Base-by-base conservation (phyloP, 768 basidiomycete species). In the Collybia nuda region DNA sequence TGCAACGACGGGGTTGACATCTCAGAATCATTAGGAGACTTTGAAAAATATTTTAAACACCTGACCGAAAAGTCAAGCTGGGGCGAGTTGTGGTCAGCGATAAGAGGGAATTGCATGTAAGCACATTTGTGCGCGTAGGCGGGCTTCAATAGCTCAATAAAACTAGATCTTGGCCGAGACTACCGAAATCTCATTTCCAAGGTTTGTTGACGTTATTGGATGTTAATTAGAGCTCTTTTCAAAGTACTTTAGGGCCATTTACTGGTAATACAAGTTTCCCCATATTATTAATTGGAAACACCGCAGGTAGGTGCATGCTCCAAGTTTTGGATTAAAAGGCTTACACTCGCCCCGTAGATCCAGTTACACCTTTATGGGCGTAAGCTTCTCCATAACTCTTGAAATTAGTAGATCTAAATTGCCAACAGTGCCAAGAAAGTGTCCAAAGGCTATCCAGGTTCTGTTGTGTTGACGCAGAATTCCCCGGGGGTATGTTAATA, bases 341-440 rank as follows among this genome's bases (percentile, higher is more conserved):
- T 26, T 26, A 26, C 7, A 7, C 24, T 26, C 24, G 24, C 24
- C 4, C 7, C 24, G 24, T 7, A 26, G 24, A 26, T 26, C 24
- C 24, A 3, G 24, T 26, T 26, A 26, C 24, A 26, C 24, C 24
- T 7, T 7, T 26, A 7, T 26, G 24, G 24, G 24, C n/a, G n/a
- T n/a, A n/a, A n/a, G n/a, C n/a, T n/a, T n/a, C n/a, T n/a, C n/a
- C n/a, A n/a, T n/a, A n/a, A n/a, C n/a, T n/a, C n/a, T n/a, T n/a
- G n/a, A n/a, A n/a, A n/a, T n/a, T n/a, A n/a, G n/a, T n/a, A n/a
- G n/a, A n/a, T n/a, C n/a, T n/a, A n/a, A n/a, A n/a, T n/a, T n/a
- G n/a, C n/a, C n/a, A n/a, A n/a, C 53, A 77, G 76, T 8, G 75
- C 74, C 2, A 68, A 69, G 55, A 70, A 71, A 38, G 73, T 66